These are phyloP conservation scores for Cylindrodendrum hubeiense DNA, from an alignment of 2,329 filamentous ascomycete species.

Conservation along the genomic window DNA sequence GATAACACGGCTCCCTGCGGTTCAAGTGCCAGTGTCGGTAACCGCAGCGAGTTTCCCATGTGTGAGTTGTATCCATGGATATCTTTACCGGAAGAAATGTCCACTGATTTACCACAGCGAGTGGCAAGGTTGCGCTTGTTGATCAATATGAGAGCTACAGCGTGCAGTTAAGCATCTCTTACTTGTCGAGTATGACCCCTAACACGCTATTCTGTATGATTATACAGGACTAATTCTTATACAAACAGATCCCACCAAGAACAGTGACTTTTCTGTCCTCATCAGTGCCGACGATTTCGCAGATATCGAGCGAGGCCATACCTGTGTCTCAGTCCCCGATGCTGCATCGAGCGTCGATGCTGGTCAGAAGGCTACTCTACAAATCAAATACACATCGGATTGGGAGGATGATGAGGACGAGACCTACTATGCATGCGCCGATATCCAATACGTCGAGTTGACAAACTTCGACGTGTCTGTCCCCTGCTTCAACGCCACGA, in stretches of 20 bases:
- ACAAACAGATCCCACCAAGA: slow-evolving; percentile 44
- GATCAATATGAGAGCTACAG: slow-evolving; percentile 66
- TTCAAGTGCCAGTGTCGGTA: slow-evolving; percentile 5
- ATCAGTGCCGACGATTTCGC: slow-evolving; percentile 43
- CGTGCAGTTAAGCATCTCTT: slow-evolving; percentile 63
- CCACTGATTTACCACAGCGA: background rate
- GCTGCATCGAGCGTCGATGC: slow-evolving; percentile 42
- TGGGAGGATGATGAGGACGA: slow-evolving; percentile 46
- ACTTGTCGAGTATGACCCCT: slow-evolving; percentile 56
- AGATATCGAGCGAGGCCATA: slow-evolving; percentile 54
- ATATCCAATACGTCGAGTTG: slow-evolving; percentile 52
- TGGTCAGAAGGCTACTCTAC: slow-evolving; percentile 56
- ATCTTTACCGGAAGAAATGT: too few species aligned
- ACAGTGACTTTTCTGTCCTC: slow-evolving; percentile 49
- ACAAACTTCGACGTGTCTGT: slow-evolving; percentile 42
- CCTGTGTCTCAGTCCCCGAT: slow-evolving; percentile 50
- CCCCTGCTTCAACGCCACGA: slow-evolving; percentile 53
- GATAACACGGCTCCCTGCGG: slow-evolving; percentile 18
- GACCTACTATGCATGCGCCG: slow-evolving; percentile 56
- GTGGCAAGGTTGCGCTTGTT: slow-evolving; percentile 57
- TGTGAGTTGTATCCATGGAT: background rate
- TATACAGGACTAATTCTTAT: too few species aligned
- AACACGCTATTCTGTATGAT: background rate
- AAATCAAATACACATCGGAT: slow-evolving; percentile 54
- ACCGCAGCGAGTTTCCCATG: slow-evolving; percentile 17